phyloP scores from a whole-genome alignment of 2,329 filamentous ascomycete species.

The Penicillium sclerotigenum region DNA sequence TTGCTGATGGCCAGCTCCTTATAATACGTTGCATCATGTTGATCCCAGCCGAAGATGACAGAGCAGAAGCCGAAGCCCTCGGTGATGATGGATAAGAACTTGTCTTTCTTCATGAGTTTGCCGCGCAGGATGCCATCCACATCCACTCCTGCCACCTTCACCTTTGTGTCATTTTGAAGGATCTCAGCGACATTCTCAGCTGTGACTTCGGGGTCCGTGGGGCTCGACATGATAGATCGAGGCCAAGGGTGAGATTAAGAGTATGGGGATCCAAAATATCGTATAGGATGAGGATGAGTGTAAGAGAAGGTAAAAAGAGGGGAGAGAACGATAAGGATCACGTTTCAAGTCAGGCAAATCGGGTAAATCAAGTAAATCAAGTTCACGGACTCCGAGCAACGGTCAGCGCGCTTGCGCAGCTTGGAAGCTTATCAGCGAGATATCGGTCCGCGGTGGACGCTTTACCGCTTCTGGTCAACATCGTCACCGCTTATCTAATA shows the following conservation, averaged over 20 bases:
- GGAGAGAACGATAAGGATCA: background rate
- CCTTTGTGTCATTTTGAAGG: conserved; percentile 68
- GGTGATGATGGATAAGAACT: conserved; percentile 79
- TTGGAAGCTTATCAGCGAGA: conserved; percentile 5
- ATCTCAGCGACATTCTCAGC: conserved; percentile 62
- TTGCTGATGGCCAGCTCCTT: conserved; percentile 83
- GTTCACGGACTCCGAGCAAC: background rate
- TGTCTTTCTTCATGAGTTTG: conserved; percentile 88
- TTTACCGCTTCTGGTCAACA: conserved; percentile 2
- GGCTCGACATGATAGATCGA: conserved; percentile 11
- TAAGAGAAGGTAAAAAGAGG: background rate
- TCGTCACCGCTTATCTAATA: conserved; percentile 20
- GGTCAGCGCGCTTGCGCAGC: background rate
- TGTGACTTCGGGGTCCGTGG: conserved; percentile 43
- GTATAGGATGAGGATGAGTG: background rate
- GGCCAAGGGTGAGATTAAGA: background rate
- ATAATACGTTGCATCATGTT: conserved; percentile 90
- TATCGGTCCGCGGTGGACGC: conserved; percentile 5
- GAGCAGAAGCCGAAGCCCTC: conserved; percentile 91
- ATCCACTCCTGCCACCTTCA: conserved; percentile 86
- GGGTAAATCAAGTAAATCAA: background rate
- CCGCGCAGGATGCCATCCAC: conserved; percentile 83
- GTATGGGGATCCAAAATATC: background rate
- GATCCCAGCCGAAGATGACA: conserved; percentile 94
- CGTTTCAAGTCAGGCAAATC: background rate